Evolutionary conservation across 2,329 filamentous ascomycete genomes (phyloP), one percentile per base, ranked within the genome.

Genomic region (Cladosporium cucumerinum): DNA sequence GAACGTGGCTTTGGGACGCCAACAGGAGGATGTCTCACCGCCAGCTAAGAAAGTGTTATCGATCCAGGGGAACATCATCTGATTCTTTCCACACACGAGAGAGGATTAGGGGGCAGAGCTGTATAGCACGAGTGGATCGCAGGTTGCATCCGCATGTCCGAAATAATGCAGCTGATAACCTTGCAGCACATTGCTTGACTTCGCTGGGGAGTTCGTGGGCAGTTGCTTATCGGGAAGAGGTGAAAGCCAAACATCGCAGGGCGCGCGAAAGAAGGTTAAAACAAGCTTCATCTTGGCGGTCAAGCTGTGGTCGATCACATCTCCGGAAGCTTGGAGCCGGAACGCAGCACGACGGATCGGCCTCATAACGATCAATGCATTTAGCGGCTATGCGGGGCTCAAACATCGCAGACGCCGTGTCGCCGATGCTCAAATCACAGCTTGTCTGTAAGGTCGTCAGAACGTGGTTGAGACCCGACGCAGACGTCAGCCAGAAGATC

Each of bases 401-500:
- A 54, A 54, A 54, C 51, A 54, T 54, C 30, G 28, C n/a, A 32
- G 28, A 30, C 51, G 51, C 51, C 51, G 51, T 12, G 10, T 10
- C 51, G 51, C 51, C 51, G 51, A 54, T 30, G 51, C 30, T 54
- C 51, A 28, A 54, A 18, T 30, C 30, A 30, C 28, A 54, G 26
- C n/a, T 21, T n/a, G 0, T 30, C 26, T 32, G 18, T 26, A 30
- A 54, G 32, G 6, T 32, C 16, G 51, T 11, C 26, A 28, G 30
- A 54, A 54, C 51, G 28, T 54, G 51, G 51, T 54, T 54, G 51
- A 54, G 26, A 16, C 18, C 25, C 18, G 11, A 30, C 51, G 26
- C 26, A n/a, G 51, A 54, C 25, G 51, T 46, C 51, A 32, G 51
- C 26, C 51, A 54, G 51, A 54, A 46, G 51, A 54, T 54, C 30